Evolutionary conservation across 2,329 filamentous ascomycete genomes (phyloP), one percentile per base, ranked within the genome.

Genomic region (Fusarium sp.): DNA sequence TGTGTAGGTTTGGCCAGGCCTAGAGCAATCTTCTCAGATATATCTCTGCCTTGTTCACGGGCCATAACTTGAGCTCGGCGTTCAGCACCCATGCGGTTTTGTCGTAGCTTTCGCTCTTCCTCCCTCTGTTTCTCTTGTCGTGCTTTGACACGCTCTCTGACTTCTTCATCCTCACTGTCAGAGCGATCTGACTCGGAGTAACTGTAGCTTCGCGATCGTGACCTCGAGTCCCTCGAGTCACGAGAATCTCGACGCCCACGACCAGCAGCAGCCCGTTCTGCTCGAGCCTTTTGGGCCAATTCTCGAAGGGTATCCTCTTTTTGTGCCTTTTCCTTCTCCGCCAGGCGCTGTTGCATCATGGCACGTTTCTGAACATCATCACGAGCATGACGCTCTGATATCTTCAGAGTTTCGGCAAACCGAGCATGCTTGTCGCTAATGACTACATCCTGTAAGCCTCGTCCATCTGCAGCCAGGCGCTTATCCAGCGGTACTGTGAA

Each of bases 371-470:
- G 93, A 62, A 99, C 96, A 82, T 99, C 96, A 79, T 99, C 96
- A 79, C 96, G 90, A 13, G 96, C 96, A 81, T 98, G 96, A 54
- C 96, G 89, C 81, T 99, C 96, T 3, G 96, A 96, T 74, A 96
- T 97, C 82, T 96, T 97, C 42, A 99, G 85, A 1, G 96, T 95
- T 83, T 99, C 96, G 0, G 95, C 93, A 80, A 99, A 97, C 78
- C 97, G 94, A 6, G 96, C 96, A 80, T 99, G 98, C 81, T 98
- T 98, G 86, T 99, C 96, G 84, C 98, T 98, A 84, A 99, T 98
- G 12, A 94, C 93, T 47, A 98, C 91, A 81, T 99, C 96, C 82
- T 98, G 95, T 72, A 99, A 82, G 2, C 94, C 94, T 78, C 96
- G 89, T 18, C 96, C 96, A 82, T 98, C 96, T 14, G 96, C 96